Conservation (phyloP, 495 filamentous ascomycete species). For the Friedmanniomyces simplex region DNA sequence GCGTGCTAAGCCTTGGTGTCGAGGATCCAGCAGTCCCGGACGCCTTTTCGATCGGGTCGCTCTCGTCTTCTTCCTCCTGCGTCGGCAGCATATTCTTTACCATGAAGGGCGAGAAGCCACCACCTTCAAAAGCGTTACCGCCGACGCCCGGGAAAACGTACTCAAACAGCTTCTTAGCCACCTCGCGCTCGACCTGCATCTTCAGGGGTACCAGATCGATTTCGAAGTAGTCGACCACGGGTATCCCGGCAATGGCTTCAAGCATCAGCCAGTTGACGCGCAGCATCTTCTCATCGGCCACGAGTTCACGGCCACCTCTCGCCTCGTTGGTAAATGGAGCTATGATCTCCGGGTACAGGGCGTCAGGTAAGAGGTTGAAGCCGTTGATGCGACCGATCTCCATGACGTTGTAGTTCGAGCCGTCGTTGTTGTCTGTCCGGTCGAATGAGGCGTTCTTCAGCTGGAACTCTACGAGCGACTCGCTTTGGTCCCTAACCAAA, state of each 20-base stretch:
- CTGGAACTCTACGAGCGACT: slow-evolving; percentile 90
- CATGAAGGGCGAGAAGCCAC: slow-evolving; percentile 65
- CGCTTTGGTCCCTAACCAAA: slow-evolving; percentile 70
- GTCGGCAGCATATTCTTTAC: slow-evolving; percentile 61
- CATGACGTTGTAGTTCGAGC: slow-evolving; percentile 86
- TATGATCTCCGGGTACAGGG: slow-evolving; percentile 92
- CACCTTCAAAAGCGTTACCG: slow-evolving; percentile 47
- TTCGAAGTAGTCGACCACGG: slow-evolving; percentile 95
- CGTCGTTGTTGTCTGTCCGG: slow-evolving; percentile 89
- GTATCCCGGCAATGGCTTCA: slow-evolving; percentile 94
- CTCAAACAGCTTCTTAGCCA: slow-evolving; percentile 90
- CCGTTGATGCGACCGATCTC: slow-evolving; percentile 76
- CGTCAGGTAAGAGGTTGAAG: slow-evolving; percentile 77
- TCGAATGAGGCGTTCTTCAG: slow-evolving; percentile 82
- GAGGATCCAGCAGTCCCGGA: not conserved
- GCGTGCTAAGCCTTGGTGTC: not conserved
- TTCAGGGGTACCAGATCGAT: slow-evolving; percentile 87
- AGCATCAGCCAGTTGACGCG: slow-evolving; percentile 94
- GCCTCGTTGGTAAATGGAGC: slow-evolving; percentile 69
- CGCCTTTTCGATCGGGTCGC: slow-evolving; percentile 26
- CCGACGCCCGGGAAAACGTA: slow-evolving; percentile 88
- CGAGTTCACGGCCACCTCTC: slow-evolving; percentile 35
- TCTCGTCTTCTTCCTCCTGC: slow-evolving; percentile 53
- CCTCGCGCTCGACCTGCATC: slow-evolving; percentile 84
- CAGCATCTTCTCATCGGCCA: slow-evolving; percentile 61